Percentiles rank a stretch among this genome's conserved stretches.
Evolutionary conservation across 371 early-diverging fungal species (phyloP).

Genomic region (Nematocida minor): DNA sequence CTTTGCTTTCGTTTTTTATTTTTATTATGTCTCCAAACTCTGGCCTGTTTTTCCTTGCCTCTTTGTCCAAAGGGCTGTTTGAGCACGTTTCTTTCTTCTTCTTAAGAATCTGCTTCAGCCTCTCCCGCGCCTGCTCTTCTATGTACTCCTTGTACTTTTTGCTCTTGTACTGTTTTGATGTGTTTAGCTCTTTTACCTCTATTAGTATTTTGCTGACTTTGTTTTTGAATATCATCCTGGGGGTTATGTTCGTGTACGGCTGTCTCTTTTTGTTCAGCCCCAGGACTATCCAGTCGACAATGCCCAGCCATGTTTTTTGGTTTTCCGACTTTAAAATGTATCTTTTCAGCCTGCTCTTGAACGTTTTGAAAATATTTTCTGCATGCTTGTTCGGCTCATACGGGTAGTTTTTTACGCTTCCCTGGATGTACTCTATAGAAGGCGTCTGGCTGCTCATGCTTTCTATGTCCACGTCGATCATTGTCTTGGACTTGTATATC

Average conservation of each 20-base stretch:
- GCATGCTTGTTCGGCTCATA: neutral
- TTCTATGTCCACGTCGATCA: neutral
- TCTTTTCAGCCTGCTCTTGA: neutral
- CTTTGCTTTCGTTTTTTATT: neutral
- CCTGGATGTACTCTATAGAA: neutral
- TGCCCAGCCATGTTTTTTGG: neutral
- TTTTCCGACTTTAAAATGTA: conserved; percentile 6
- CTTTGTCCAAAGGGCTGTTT: neutral
- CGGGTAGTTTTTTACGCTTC: neutral
- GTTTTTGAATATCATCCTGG: neutral
- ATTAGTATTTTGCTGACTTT: neutral
- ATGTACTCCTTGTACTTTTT: neutral
- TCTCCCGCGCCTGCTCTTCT: neutral
- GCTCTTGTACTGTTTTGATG: neutral
- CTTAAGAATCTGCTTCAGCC: neutral
- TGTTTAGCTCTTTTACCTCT: neutral
- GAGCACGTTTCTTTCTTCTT: neutral
- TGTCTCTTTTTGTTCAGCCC: neutral
- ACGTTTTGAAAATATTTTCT: neutral
- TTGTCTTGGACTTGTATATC: neutral
- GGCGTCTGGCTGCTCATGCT: no score
- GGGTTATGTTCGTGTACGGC: neutral
- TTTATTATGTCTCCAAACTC: neutral
- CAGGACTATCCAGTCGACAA: neutral
- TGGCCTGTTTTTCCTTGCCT: neutral